Evolutionary conservation across 805 yeast genomes (phyloP).

Genomic region (Zygosaccharomyces siamensis): DNA sequence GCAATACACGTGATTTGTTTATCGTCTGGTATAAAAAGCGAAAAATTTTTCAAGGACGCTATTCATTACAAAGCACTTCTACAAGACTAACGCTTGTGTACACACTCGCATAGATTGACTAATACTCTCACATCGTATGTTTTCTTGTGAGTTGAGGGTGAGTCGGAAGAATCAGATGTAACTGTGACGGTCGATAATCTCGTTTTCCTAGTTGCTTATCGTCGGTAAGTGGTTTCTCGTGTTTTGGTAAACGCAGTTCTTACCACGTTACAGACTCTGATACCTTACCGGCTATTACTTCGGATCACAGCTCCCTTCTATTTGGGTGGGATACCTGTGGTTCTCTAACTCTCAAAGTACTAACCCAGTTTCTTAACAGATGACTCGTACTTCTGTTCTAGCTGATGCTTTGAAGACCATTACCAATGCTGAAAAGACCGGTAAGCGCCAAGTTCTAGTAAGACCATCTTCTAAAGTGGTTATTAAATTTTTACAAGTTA

Average conservation of each 20-base stretch:
- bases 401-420: conserved; percentile 97
- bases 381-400: conserved; percentile 97
- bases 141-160: conserved; percentile 3
- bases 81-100: neutral
- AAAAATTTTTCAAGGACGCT: neutral
- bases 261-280: conserved; percentile 7
- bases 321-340: conserved; percentile 1
- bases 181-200: neutral
- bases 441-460: conserved; percentile 96
- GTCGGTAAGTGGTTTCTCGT: neutral
- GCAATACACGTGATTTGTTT: neutral
- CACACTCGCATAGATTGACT: neutral
- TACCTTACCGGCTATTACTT: conserved; percentile 2
- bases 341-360: conserved; percentile 6
- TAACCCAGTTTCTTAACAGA: conserved; percentile 35
- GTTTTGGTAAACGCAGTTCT: conserved; percentile 4
- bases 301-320: neutral
- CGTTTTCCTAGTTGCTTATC: neutral
- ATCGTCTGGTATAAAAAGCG: neutral
- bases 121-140: neutral
- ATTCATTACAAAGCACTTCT: neutral
- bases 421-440: conserved; percentile 98
- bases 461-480: conserved; percentile 98
- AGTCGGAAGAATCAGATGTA: conserved; percentile 5
- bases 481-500: conserved; percentile 90